Conservation (phyloP, 768 basidiomycete genomes). For the Boletus sp. region DNA sequence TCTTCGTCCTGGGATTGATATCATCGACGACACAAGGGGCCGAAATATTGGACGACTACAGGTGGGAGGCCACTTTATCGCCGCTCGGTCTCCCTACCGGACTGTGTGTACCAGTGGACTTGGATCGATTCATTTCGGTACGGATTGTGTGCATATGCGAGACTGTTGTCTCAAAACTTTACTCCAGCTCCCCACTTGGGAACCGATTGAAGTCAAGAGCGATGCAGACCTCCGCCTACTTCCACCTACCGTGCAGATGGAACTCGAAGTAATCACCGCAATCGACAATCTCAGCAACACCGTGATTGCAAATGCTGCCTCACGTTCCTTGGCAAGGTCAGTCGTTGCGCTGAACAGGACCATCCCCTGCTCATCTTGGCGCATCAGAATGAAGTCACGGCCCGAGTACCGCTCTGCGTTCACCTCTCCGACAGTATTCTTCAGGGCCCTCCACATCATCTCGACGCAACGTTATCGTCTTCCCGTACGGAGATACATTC, state of each 20-base stretch:
- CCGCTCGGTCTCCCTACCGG: conserved; percentile 87
- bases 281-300: conserved; percentile 95
- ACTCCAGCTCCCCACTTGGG: conserved; percentile 73
- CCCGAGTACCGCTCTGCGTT: conserved; percentile 76
- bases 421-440: conserved; percentile 73
- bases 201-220: conserved; percentile 32
- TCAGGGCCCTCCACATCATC: conserved; percentile 82
- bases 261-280: conserved; percentile 82
- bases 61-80: conserved; percentile 89
- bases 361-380: background rate
- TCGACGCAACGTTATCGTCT: conserved; percentile 88
- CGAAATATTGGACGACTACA: conserved; percentile 88
- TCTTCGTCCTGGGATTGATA: conserved; percentile 91
- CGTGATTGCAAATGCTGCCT: conserved; percentile 93
- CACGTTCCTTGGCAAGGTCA: conserved; percentile 82
- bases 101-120: conserved; percentile 83
- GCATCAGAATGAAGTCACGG: conserved; percentile 70
- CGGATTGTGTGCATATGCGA: conserved; percentile 25
- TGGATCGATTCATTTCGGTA: conserved; percentile 79
- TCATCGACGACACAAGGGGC: conserved; percentile 90
- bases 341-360: conserved; percentile 16
- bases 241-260: conserved; percentile 64
- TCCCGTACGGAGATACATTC: conserved; percentile 87
- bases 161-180: conserved; percentile 5
- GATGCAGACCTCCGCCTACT: conserved; percentile 49